Percentiles rank a stretch among this genome's conserved stretches.
Conservation (phyloP, 371 early-diverging fungal genomes). For the Circinella umbellata region DNA sequence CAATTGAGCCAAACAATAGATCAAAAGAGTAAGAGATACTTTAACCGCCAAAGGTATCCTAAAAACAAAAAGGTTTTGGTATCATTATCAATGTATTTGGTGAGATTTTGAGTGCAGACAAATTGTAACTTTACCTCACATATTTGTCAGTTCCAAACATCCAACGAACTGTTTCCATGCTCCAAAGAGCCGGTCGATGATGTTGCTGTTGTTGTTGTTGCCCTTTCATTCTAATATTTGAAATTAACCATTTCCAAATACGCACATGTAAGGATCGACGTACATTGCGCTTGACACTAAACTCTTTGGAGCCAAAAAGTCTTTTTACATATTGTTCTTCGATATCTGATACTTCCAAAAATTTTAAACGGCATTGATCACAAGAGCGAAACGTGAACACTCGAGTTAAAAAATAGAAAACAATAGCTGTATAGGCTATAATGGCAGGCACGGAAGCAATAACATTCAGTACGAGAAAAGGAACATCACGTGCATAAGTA, state of each 20-base stretch:
- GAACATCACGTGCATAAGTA: slow-evolving; percentile 42
- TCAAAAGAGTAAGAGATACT: slow-evolving; percentile 35
- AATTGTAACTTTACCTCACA: slow-evolving; percentile 28
- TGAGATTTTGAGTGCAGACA: too few species aligned
- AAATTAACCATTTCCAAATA: slow-evolving; percentile 10
- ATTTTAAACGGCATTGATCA: slow-evolving; percentile 28
- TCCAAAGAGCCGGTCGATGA: neutral
- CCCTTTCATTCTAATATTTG: neutral
- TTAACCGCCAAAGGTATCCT: slow-evolving; percentile 52
- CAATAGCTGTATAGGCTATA: slow-evolving; percentile 32
- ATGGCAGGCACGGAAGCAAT: slow-evolving; percentile 39
- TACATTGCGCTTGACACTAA: neutral
- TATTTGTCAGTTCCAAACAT: slow-evolving; percentile 32
- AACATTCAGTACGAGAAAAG: slow-evolving; percentile 35
- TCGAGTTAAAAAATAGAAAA: slow-evolving; percentile 34
- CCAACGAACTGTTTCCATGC: neutral
- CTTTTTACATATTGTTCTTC: slow-evolving; percentile 47
- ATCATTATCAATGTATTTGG: too few species aligned
- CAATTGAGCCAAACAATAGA: slow-evolving; percentile 48
- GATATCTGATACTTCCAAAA: slow-evolving; percentile 41
- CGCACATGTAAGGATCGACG: slow-evolving; percentile 1
- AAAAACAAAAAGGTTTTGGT: neutral
- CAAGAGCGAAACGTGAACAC: slow-evolving; percentile 33
- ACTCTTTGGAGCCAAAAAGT: slow-evolving; percentile 16
- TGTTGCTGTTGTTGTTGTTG: neutral